Evolutionary conservation across 495 filamentous ascomycete species (phyloP).

Genomic region (Hypoxylon perforatum): DNA sequence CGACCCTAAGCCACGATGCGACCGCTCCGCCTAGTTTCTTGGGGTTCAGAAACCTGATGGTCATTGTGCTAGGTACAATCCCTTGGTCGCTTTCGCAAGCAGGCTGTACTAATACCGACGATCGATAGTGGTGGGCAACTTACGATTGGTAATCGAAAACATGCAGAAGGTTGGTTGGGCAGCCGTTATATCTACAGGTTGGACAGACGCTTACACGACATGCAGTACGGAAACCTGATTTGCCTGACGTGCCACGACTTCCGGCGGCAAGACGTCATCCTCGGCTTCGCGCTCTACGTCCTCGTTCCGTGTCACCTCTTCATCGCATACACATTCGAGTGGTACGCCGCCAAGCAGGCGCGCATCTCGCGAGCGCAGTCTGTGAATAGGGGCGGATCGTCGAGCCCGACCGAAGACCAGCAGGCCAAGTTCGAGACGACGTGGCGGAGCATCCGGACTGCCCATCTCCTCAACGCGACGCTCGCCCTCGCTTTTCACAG

Average conservation of each 20-base stretch:
- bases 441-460: conserved; percentile 80
- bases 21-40: conserved; percentile 81
- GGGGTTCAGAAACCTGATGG: conserved; percentile 96
- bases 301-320: conserved; percentile 91
- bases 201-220: conserved; percentile 36
- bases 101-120: neutral
- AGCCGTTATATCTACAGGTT: conserved; percentile 5
- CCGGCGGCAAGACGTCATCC: conserved; percentile 76
- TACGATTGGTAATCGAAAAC: conserved; percentile 94
- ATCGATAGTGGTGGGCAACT: conserved; percentile 85
- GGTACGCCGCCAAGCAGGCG: conserved; percentile 80
- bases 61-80: conserved; percentile 81
- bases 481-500: conserved; percentile 84
- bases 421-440: conserved; percentile 71
- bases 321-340: conserved; percentile 87
- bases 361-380: conserved; percentile 70
- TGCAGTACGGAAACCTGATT: conserved; percentile 90
- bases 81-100: neutral
- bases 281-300: conserved; percentile 80
- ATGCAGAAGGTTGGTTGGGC: conserved; percentile 81
- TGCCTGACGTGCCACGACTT: conserved; percentile 93
- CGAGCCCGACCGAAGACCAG: conserved; percentile 65
- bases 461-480: conserved; percentile 84
- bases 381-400: conserved; percentile 64
- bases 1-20: conserved; percentile 87